Evolutionary conservation across 108 stramenopile genomes (phyloP), one percentile per base, ranked within the genome.

Genomic region (Phaeodactylum tricornutum): DNA sequence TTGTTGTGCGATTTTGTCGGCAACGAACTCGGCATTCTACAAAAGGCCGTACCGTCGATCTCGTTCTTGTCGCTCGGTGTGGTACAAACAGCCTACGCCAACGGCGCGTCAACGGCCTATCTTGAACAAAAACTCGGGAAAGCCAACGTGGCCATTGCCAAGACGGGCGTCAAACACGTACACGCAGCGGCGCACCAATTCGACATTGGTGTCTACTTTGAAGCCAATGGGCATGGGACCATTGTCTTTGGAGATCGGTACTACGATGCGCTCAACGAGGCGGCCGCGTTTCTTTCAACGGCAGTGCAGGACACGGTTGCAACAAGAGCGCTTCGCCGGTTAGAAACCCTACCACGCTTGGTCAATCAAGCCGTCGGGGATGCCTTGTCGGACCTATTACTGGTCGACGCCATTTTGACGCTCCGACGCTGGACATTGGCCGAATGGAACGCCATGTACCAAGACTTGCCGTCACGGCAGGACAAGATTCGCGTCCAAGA

Each of bases 31-130:
- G 17, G 39, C 29, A 39, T 16, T 23, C 34, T 59, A 19, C 14
- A 43, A 4, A 29, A 24, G n/a, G 45, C 19, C 26, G 14, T 53
- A 16, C 5, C 39, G 15, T 31, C 0, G 7, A 15, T 61, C 24
- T 36, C 29, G 6, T 12, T 55, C n/a, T 59, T 92, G 20, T 77
- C 55, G 23, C 61, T 95, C 44, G 96, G 95, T 6, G 87, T 95
- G 16, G 94, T 99, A 8, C 98, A 99, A 72, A 99, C 98, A 9
- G 98, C 96, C 25, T 99, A 99, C 74, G 97, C 97, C 23, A 99
- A 99, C 73, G 97, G 98, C 23, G 87, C 94, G 1, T 81, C 92
- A 0, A 93, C 94, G 29, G 41, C 54, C 43, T 99, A 80, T 75
- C 55, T 99, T 20, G 50, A 44, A 29, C 29, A 59, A 42, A n/a